Base-by-base conservation (phyloP, 441 rosid genomes). In the Pelargonium fulgidum region DNA sequence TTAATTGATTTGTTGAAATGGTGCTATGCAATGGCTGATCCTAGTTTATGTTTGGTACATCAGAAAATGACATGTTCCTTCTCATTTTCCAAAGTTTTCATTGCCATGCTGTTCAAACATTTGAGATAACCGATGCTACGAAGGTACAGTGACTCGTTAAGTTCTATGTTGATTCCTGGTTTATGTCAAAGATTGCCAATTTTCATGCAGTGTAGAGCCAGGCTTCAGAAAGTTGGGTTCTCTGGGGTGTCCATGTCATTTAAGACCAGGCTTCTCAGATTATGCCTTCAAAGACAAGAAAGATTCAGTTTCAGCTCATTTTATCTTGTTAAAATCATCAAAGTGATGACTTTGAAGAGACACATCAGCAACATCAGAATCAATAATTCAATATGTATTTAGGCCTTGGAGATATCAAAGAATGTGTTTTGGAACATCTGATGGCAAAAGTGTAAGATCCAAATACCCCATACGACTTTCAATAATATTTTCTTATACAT, bases 91-190 rank as follows among this genome's bases (percentile, higher is more conserved):
- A 50, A 50, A 14, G 58, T 17, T n/a, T 14, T 6, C 58, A 50
- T 50, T 50, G 58, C 58, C 58, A 50, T 14, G 13, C 12, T 12
- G 14, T 14, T 48, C 54, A 48, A 48, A 48, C 54, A 13, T 50
- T 50, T 50, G 58, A 14, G 58, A 14, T 17, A 50, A 50, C 17
- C 58, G 14, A 50, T 50, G 58, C 14, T 50, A 0, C 14, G 58
- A n/a, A 13, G 58, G 17, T n/a, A 50, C 58, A 50, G 58, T 50
- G 58, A 6, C 58, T 50, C 58, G 58, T 50, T 50, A 14, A n/a
- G 14, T 14, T 17, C 58, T 12, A 50, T 50, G 58, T 50, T 50
- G 13, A 16, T 17, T 13, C 58, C 6, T 50, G 58, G 58, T 50
- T 50, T 50, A 7, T 50, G 19, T 50, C 19, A 50, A 50, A 22